phyloP scores from a whole-genome alignment of 129 eudicot species.

The sunflower (Helianthus annuus) region DNA sequence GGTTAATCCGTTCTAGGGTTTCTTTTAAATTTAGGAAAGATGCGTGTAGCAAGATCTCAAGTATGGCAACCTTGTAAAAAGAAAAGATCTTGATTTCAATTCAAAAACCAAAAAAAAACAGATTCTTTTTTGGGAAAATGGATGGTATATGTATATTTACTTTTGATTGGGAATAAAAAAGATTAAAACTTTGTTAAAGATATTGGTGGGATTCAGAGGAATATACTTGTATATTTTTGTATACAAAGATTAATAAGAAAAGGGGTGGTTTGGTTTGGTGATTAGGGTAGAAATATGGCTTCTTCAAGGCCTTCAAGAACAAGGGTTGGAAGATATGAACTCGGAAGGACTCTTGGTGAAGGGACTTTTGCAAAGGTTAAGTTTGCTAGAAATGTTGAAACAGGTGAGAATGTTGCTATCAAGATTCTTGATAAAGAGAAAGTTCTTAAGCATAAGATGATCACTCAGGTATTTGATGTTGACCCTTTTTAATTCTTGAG shows the following conservation, averaged over 20 bases:
- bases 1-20: conserved; percentile 27
- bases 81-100: conserved; percentile 58
- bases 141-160: conserved; percentile 49
- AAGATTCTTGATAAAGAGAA: conserved; percentile 87
- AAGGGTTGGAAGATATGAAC: conserved; percentile 74
- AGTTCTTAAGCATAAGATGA: conserved; percentile 88
- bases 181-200: conserved; percentile 6
- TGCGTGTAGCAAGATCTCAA: conserved; percentile 79
- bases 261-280: not conserved
- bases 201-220: conserved; percentile 20
- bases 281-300: conserved; percentile 28
- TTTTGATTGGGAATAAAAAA: conserved; percentile 15
- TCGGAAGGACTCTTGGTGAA: conserved; percentile 86
- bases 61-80: conserved; percentile 98
- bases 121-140: conserved; percentile 20
- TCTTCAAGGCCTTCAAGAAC: conserved; percentile 53
- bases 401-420: conserved; percentile 73
- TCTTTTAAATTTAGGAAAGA: conserved; percentile 38
- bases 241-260: conserved; percentile 13
- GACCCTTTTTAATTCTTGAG: conserved; percentile 15
- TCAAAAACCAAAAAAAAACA: not conserved
- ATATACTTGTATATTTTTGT: conserved; percentile 32
- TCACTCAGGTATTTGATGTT: conserved; percentile 61
- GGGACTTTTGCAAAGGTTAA: conserved; percentile 90
- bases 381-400: conserved; percentile 63